These are phyloP conservation scores for Zancudomyces culisetae DNA, from an alignment of 371 early-diverging fungal species.

Conservation along the genomic window DNA sequence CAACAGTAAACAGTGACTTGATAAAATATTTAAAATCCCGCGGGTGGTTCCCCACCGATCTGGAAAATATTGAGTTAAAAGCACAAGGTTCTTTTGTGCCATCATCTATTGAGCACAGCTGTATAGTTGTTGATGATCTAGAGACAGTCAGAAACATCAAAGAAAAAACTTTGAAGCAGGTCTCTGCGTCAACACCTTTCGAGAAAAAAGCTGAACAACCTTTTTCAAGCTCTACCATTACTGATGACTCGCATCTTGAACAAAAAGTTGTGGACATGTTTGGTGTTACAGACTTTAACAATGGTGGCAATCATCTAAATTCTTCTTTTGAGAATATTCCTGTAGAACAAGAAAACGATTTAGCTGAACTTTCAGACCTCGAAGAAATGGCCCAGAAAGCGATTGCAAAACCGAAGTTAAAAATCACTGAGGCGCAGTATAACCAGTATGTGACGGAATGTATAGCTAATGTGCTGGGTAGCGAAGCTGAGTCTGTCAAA, in stretches of 20 bases:
- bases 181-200: no score
- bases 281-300: no score
- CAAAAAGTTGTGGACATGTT: no score
- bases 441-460: not conserved
- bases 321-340: no score
- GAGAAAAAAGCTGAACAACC: no score
- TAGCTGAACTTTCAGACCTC: no score
- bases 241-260: no score
- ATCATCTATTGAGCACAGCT: slow-evolving; percentile 6
- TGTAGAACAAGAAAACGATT: no score
- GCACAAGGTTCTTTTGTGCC: slow-evolving; percentile 7
- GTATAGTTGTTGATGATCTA: slow-evolving; percentile 15
- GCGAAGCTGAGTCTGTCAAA: not conserved
- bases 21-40: slow-evolving; percentile 8
- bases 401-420: no score
- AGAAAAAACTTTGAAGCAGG: not conserved
- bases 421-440: not conserved
- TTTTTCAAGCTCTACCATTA: no score
- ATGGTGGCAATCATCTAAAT: no score
- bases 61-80: slow-evolving; percentile 2
- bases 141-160: slow-evolving; percentile 12
- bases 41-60: slow-evolving; percentile 8
- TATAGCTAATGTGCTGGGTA: not conserved
- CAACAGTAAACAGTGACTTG: slow-evolving; percentile 10
- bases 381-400: no score